These are phyloP conservation scores for Lobulomyces angularis DNA, from an alignment of 192 early-diverging fungal genomes.

Conservation along the genomic window DNA sequence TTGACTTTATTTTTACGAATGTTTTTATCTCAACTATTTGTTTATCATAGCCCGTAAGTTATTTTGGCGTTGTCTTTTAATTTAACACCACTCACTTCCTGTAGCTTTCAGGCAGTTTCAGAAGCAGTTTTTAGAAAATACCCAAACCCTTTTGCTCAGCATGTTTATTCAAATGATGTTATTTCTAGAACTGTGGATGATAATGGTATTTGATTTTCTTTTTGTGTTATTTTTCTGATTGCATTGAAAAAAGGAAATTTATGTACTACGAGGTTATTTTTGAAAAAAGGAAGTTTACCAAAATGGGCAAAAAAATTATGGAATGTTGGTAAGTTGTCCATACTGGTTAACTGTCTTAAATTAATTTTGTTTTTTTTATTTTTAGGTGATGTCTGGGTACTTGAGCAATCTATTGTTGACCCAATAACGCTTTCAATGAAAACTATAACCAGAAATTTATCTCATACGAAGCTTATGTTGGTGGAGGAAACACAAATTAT, in stretches of 20 bases:
- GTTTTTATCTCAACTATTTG: too few species aligned
- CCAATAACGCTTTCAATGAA: slow-evolving; percentile 61
- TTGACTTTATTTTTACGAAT: too few species aligned
- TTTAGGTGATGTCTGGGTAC: slow-evolving; percentile 72
- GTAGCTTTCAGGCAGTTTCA: too few species aligned
- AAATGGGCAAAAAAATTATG: slow-evolving; percentile 53
- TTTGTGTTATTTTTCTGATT: neutral
- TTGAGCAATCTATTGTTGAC: slow-evolving; percentile 83
- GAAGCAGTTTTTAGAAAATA: slow-evolving; percentile 87
- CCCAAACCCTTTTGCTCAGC: slow-evolving; percentile 93
- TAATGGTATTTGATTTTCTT: slow-evolving; percentile 31
- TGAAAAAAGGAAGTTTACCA: slow-evolving; percentile 79
- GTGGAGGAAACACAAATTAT: slow-evolving; percentile 85
- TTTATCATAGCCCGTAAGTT: too few species aligned
- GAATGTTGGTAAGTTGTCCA: slow-evolving; percentile 6
- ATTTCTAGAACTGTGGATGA: slow-evolving; percentile 72
- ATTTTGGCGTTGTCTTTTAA: too few species aligned
- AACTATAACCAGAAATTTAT: slow-evolving; percentile 76
- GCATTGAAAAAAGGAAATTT: slow-evolving; percentile 38
- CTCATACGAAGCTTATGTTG: slow-evolving; percentile 83
- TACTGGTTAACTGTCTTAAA: neutral
- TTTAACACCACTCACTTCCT: too few species aligned
- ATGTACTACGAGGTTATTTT: slow-evolving; percentile 74
- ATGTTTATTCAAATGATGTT: slow-evolving; percentile 89
- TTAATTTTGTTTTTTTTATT: slow-evolving; percentile 51